Evolutionary conservation across 768 basidiomycete species (phyloP).

Genomic region (Phallus indusiatus): DNA sequence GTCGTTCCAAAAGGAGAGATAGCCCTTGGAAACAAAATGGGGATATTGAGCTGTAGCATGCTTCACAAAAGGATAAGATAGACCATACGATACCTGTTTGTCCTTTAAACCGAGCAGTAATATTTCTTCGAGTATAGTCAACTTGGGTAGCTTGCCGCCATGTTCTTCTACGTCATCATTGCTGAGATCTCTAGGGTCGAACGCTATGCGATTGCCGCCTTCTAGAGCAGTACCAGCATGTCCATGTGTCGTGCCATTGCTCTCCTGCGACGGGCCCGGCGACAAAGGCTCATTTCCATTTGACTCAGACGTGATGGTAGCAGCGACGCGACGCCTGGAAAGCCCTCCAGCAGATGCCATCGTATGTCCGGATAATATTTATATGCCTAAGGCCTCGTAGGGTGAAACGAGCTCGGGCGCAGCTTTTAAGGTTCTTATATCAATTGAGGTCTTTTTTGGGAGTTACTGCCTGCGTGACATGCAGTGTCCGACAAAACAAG

Average conservation of each 20-base stretch:
- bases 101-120: constrained; percentile 91
- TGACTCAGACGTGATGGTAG: background rate
- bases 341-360: constrained; percentile 5
- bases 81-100: constrained; percentile 64
- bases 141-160: constrained; percentile 54
- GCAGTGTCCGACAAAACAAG: background rate
- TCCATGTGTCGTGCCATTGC: background rate
- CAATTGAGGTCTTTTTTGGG: too few relatives aligned
- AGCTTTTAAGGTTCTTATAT: too few relatives aligned
- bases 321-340: constrained; percentile 3
- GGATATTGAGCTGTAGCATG: background rate
- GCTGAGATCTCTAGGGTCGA: constrained; percentile 80
- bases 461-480: background rate
- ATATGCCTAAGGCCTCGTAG: background rate
- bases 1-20: constrained; percentile 99
- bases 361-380: background rate
- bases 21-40: constrained; percentile 43
- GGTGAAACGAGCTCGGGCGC: too few relatives aligned
- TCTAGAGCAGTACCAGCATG: constrained; percentile 81
- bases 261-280: background rate
- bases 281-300: background rate
- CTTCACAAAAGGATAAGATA: background rate
- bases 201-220: constrained; percentile 83
- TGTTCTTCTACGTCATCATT: constrained; percentile 55
- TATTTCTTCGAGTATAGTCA: constrained; percentile 98